Base-by-base conservation (phyloP, 2,329 filamentous ascomycete genomes). In the Hypoxylon sp. region DNA sequence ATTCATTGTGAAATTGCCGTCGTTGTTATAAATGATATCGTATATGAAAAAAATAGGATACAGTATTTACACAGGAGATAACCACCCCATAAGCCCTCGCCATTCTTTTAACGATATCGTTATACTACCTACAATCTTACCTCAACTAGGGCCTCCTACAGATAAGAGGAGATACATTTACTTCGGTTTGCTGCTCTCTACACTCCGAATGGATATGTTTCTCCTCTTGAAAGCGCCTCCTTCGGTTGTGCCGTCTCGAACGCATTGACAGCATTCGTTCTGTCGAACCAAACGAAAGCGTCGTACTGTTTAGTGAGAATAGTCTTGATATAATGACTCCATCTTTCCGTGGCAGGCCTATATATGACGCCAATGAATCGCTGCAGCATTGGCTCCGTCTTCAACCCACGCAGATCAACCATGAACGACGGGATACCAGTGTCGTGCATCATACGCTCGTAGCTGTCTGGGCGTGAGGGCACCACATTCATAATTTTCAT, bases 351-450 rank as follows among this genome's bases (percentile, higher is more conserved):
- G n/a, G 78, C 76, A 3, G 84, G 84, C 3, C 81, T 77, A 71
- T 87, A 87, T 35, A 87, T 83, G 11, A 87, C 85, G 0, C 84
- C 85, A 48, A 87, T 87, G 68, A 86, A 86, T 10, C 85, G 78
- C 76, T 87, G 80, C n/a, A 86, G 73, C 50, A 80, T 67, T 1
- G 66, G 74, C 72, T 80, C 80, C 42, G 76, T 75, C 50, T 71
- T 69, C 51, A 86, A 72, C 8, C 77, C 78, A 5, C 84, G 78
- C 46, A 87, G 73, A 63, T 87, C 84, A 2, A 86, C 76, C 35
- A 83, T 67, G 62, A 87, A 86, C 2, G 77, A 78, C 8, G 78
- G 76, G 6, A 85, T 74, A 0, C 80, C 82, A 0, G 82, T 83
- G 19, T 83, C 76, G 66, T 86, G 85, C 44, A 84, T 81, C 14